Evolutionary conservation across 2,329 filamentous ascomycete species (phyloP), one percentile per base, ranked within the genome.

Genomic region (Neurospora crassa): DNA sequence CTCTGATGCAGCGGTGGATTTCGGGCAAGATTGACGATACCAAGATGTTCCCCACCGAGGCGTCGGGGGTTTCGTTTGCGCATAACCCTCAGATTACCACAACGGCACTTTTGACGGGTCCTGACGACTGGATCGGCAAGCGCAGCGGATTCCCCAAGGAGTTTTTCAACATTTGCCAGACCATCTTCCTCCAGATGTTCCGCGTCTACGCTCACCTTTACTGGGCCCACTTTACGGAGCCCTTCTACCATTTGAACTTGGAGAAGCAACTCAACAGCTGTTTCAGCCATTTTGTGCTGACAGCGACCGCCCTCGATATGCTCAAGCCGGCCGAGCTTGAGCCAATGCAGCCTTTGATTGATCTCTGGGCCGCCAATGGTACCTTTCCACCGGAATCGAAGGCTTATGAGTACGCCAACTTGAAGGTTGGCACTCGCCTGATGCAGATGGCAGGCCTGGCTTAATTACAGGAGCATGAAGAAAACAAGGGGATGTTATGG

Each of bases 181-280:
- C 91, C 75, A 96, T 97, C 78, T 95, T 97, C 84, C 92, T 94
- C 77, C 96, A 97, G 83, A 98, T 99, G 91, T 98, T 99, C 86
- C 92, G 96, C 72, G 95, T 97, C 76, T 99, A 99, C 79, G 91
- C 96, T 68, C 96, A 99, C 82, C 89, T 99, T 73, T 99, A 99
- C 85, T 97, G 97, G 88, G 93, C 94, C 71, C 96, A 99, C 82
- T 99, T 93, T 81, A 84, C 90, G 73, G 91, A 93, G 75, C 93
- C 94, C 81, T 95, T 93, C 82, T 91, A 94, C 80, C 86, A 63
- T 16, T 29, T 95, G 75, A 93, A 92, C 82, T 84, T 92, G 11
- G 90, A 92, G 80, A 92, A 94, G 79, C 91, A 93, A 77, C 86
- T 95, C 73, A 96, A 96, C 84, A 94, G 91, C 80, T 94, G 92